These are phyloP conservation scores for Candida berthetii DNA, from an alignment of 805 yeast genomes.

Conservation along the genomic window DNA sequence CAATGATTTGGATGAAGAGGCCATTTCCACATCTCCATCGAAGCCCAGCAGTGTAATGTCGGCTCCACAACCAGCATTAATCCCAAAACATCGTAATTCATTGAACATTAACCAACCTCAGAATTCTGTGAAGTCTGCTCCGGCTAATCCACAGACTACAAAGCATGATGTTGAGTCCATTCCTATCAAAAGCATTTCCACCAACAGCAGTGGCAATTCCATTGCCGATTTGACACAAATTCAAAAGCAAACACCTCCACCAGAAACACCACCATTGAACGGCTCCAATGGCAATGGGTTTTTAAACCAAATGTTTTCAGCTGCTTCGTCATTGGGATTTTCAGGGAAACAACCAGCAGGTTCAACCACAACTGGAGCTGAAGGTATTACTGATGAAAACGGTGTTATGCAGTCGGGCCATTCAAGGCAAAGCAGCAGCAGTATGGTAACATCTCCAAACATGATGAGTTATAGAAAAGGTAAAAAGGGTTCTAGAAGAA, in stretches of 20 bases:
- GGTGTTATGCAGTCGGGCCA: constrained; percentile 1
- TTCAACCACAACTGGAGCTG: background rate
- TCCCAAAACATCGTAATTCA: constrained; percentile 1
- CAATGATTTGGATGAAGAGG: background rate
- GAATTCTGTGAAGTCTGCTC: constrained; percentile 29
- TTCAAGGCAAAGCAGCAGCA: constrained; percentile 1
- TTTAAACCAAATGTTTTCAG: constrained; percentile 15
- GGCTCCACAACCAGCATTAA: constrained; percentile 2
- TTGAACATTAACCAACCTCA: background rate
- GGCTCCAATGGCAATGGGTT: constrained; percentile 4
- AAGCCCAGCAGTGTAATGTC: constrained; percentile 1
- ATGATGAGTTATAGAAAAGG: constrained; percentile 19
- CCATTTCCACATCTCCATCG: background rate
- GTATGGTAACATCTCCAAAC: constrained; percentile 12
- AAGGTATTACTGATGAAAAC: background rate
- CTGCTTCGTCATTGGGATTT: constrained; percentile 5
- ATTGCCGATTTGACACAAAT: constrained; percentile 9
- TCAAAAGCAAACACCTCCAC: constrained; percentile 9
- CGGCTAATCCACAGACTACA: constrained; percentile 48
- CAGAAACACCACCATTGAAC: constrained; percentile 10
- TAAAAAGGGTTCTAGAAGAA: constrained; percentile 5
- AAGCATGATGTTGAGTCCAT: constrained; percentile 38
- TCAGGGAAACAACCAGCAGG: background rate
- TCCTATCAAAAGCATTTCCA: constrained; percentile 6
- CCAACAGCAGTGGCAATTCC: constrained; percentile 14